Evolutionary conservation across 495 filamentous ascomycete genomes (phyloP).

Genomic region (Hamigera avellanea): DNA sequence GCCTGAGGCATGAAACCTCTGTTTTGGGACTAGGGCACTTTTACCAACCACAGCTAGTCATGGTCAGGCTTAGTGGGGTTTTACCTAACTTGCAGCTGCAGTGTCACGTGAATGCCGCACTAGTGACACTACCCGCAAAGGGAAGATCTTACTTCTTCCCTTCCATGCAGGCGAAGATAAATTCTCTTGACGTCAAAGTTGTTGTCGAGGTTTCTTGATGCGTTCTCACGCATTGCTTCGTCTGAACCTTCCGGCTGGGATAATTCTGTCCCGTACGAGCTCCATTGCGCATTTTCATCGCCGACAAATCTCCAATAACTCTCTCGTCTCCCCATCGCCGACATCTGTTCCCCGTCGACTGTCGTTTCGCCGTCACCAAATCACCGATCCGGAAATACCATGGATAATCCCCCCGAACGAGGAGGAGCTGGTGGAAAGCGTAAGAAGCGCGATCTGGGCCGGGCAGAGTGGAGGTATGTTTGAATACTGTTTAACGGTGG

Average conservation of each 20-base stretch:
- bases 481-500: too few relatives aligned
- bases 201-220: constrained; percentile 1
- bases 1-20: neutral
- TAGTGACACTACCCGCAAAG: too few relatives aligned
- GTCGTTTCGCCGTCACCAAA: neutral
- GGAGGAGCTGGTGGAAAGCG: constrained; percentile 30
- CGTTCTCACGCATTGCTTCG: neutral
- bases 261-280: neutral
- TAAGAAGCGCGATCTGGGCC: constrained; percentile 57
- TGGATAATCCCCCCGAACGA: constrained; percentile 32
- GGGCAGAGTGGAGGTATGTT: constrained; percentile 51
- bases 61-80: neutral
- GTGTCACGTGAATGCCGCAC: too few relatives aligned
- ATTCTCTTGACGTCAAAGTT: too few relatives aligned
- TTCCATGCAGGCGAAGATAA: too few relatives aligned
- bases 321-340: neutral
- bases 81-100: too few relatives aligned
- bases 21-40: neutral
- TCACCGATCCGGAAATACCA: constrained; percentile 10
- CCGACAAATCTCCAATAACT: neutral
- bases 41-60: neutral
- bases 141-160: too few relatives aligned
- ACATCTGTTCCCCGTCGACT: neutral
- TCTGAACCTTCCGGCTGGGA: neutral
- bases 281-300: neutral